These are phyloP conservation scores for Craterostigma plantagineum DNA, from an alignment of 257 asterid genomes.

Conservation along the genomic window DNA sequence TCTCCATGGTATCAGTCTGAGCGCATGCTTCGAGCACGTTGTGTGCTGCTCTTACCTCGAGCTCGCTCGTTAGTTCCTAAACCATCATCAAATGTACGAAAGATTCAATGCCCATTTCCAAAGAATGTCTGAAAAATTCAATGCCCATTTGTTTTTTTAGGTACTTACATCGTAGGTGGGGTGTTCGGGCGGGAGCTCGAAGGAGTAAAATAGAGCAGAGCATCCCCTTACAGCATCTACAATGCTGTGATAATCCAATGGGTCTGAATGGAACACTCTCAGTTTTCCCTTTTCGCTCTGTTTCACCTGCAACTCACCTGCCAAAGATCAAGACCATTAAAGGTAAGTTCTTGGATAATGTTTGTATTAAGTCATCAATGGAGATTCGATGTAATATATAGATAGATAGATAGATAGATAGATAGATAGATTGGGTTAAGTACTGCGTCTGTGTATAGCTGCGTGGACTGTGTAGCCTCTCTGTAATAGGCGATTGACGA, in stretches of 20 bases:
- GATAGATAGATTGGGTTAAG: neutral
- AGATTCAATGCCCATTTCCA: too few relatives aligned
- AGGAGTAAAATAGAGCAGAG: conserved; percentile 65
- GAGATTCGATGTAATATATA: too few relatives aligned
- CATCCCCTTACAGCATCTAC: conserved; percentile 75
- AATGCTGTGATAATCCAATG: conserved; percentile 84
- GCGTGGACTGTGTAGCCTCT: conserved; percentile 87
- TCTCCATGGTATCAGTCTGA: conserved; percentile 63
- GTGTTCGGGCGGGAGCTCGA: conserved; percentile 64
- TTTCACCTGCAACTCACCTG: conserved; percentile 40
- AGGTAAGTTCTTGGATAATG: neutral
- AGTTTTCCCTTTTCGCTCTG: conserved; percentile 24
- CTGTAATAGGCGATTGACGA: conserved; percentile 50
- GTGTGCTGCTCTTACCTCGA: conserved; percentile 97
- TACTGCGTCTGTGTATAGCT: conserved; percentile 50
- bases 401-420: too few relatives aligned
- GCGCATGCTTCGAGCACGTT: conserved; percentile 96
- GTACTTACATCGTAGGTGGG: conserved; percentile 63
- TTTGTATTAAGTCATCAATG: neutral
- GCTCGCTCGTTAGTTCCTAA: conserved; percentile 79
- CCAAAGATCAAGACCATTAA: neutral
- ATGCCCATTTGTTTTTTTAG: too few relatives aligned
- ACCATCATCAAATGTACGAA: too few relatives aligned
- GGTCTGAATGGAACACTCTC: conserved; percentile 56
- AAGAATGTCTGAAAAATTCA: too few relatives aligned